Base-by-base conservation (phyloP, 2,329 filamentous ascomycete species). In the Penicillium frequentans region DNA sequence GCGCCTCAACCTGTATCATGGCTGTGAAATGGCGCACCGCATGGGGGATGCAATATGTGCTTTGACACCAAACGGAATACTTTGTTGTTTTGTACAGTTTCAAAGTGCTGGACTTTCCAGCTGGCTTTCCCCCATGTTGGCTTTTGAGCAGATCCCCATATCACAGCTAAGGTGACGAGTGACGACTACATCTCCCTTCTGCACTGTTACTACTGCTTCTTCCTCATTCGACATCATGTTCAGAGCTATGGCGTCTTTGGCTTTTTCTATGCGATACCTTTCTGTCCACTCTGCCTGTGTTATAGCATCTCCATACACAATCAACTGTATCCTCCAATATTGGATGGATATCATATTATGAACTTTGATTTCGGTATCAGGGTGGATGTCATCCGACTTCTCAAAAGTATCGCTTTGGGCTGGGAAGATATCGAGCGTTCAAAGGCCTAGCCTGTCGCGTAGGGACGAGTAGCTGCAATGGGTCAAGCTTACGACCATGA, bases 181-280 rank as follows among this genome's bases (percentile, higher is more conserved):
- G 55, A 64, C 48, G 61, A 62, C 55, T 54, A 56, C 59, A 55
- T 55, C 39, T 54, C 59, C 56, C 57, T 53, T 58, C 54, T 57
- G 27, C 49, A 42, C 56, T 58, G 29, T 21, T 47, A 37, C 39
- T 43, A 19, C 26, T 39, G 45, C 26, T 39, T 27, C n/a, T 6
- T 49, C 48, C 37, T 27, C 11, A 60, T 63, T 55, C 31, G 24
- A 57, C 43, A 56, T 53, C 45, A 57, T 49, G 33, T 57, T 60
- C 50, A 42, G 50, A 59, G 56, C 45, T 56, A 55, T 48, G 61
- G 64, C 62, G 63, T 66, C 60, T 53, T 58, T 58, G 55, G 49
- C 52, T 59, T 57, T n/a, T 61, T 58, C 31, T 47, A 54, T 58
- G 55, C 56, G 57, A 64, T 64, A 62, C 60, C 54, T 63, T 59